Conservation (phyloP, 441 rosid species). For the Populus hybrid region DNA sequence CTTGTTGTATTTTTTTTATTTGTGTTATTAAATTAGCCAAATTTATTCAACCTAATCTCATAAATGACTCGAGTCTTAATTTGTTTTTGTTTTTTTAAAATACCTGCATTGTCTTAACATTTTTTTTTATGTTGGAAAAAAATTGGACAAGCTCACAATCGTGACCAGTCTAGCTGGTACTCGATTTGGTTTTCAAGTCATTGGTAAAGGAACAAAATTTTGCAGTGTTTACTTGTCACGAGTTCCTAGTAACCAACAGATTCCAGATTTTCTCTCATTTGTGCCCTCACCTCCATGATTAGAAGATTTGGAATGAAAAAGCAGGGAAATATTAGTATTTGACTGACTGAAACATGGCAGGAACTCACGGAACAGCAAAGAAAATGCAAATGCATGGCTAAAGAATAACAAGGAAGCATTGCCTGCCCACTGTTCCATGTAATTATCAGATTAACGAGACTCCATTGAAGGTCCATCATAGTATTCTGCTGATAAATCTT, state of each 20-base stretch:
- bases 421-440: conserved; percentile 6
- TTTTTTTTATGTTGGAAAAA: no score
- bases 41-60: background rate
- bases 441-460: conserved; percentile 14
- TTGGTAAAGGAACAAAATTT: conserved; percentile 5
- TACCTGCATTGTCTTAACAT: no score
- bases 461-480: background rate
- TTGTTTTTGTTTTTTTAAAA: background rate
- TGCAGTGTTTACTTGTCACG: background rate
- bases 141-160: no score
- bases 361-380: conserved; percentile 67
- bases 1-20: no score
- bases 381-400: conserved; percentile 58
- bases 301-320: background rate
- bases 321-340: background rate
- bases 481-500: conserved; percentile 1
- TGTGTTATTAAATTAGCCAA: no score
- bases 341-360: conserved; percentile 35
- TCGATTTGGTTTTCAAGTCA: conserved; percentile 5
- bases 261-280: background rate
- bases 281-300: background rate
- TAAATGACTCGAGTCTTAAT: background rate
- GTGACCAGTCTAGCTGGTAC: no score
- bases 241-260: background rate
- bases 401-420: conserved; percentile 34